Percentiles rank a stretch among this genome's conserved stretches.
phyloP scores from a whole-genome alignment of 1,139 yeast species.

The Taphrina sp. region DNA sequence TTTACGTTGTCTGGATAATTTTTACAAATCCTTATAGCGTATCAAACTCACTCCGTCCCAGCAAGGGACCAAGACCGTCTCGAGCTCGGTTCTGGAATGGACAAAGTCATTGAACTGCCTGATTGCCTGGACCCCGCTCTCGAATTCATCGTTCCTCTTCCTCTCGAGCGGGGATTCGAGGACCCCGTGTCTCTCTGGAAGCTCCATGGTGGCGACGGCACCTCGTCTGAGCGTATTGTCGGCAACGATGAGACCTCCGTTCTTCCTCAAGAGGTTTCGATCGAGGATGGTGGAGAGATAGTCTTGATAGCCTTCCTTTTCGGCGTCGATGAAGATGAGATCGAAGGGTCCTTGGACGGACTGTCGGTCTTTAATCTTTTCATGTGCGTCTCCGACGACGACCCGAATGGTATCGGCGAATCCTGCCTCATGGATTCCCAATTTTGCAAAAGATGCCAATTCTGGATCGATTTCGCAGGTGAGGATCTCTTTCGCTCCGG shows the following conservation, averaged over 20 bases:
- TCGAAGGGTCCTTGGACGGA: slow-evolving; percentile 15
- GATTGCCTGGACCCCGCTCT: slow-evolving; percentile 18
- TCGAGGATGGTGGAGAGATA: slow-evolving; percentile 7
- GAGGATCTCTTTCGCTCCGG: slow-evolving; percentile 19
- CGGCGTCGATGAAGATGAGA: slow-evolving; percentile 31
- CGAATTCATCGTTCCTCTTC: slow-evolving; percentile 12
- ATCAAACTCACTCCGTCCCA: slow-evolving; percentile 28
- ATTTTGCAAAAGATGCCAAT: slow-evolving; percentile 19
- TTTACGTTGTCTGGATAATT: too few species aligned
- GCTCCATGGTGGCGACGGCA: slow-evolving; percentile 6
- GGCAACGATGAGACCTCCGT: slow-evolving; percentile 17
- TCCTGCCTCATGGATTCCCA: slow-evolving; percentile 25
- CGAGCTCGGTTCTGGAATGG: neutral
- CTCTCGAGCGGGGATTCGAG: slow-evolving; percentile 18
- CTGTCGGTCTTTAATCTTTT: slow-evolving; percentile 3
- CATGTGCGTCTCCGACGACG: slow-evolving; percentile 26
- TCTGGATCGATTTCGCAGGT: slow-evolving; percentile 21
- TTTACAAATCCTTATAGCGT: slow-evolving; percentile 1
- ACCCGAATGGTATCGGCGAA: slow-evolving; percentile 5
- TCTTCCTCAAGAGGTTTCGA: neutral
- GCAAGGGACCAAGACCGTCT: slow-evolving; percentile 12
- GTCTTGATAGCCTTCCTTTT: slow-evolving; percentile 23
- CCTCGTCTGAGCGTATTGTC: slow-evolving; percentile 30
- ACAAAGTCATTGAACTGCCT: slow-evolving; percentile 21
- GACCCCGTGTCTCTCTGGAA: slow-evolving; percentile 13